These are phyloP conservation scores for Cladosporium sp. DNA, from an alignment of 2,329 filamentous ascomycete genomes.

Conservation along the genomic window DNA sequence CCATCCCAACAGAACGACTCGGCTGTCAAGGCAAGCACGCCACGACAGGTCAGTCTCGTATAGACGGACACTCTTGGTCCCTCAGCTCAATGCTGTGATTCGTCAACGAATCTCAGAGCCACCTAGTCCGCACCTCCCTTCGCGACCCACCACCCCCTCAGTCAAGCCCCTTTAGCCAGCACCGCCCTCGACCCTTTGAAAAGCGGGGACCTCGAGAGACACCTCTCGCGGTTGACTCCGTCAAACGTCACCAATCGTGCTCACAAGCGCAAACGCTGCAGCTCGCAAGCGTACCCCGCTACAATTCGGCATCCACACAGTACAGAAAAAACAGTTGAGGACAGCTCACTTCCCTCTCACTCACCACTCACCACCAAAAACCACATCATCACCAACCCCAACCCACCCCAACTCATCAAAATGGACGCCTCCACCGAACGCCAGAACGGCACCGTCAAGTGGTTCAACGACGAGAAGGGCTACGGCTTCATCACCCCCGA, in stretches of 20 bases:
- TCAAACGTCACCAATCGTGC: not conserved
- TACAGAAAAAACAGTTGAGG: slow-evolving; percentile 12
- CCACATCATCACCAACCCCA: slow-evolving; percentile 9
- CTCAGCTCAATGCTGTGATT: not conserved
- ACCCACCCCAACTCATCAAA: slow-evolving; percentile 8
- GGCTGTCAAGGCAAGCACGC: not conserved
- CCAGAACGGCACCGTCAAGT: slow-evolving; percentile 21
- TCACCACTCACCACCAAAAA: not conserved
- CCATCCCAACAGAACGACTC: not conserved
- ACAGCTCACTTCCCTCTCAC: slow-evolving; percentile 5
- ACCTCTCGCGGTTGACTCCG: slow-evolving; percentile 3
- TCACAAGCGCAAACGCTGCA: slow-evolving; percentile 11
- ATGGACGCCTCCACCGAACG: slow-evolving; percentile 18
- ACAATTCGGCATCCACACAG: slow-evolving; percentile 10
- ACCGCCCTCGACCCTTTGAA: not conserved
- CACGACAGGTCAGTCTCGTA: not conserved
- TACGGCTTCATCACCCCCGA: slow-evolving; percentile 21
- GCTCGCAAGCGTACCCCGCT: slow-evolving; percentile 10
- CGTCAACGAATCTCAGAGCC: not conserved
- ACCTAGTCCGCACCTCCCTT: not conserved
- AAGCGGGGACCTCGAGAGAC: not conserved
- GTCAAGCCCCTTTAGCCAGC: not conserved
- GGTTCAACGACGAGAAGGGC: slow-evolving; percentile 21
- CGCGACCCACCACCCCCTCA: not conserved
- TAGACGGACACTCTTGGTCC: not conserved